Percentiles rank a stretch among this genome's conserved stretches.
These are phyloP conservation scores for Lactifluus piperatus DNA, from an alignment of 768 basidiomycete species.

Conservation along the genomic window DNA sequence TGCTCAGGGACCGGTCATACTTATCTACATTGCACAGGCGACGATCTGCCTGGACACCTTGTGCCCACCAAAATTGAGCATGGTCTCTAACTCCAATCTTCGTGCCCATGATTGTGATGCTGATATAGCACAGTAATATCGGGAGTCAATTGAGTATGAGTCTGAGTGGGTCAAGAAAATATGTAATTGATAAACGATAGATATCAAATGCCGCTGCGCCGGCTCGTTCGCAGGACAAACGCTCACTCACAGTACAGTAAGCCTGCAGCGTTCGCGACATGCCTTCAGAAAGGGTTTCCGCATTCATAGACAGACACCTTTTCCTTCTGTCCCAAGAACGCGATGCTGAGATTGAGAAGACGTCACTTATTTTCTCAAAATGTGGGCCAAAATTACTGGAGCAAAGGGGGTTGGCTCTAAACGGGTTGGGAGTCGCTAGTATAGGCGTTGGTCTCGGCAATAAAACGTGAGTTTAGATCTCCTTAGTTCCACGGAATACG, in stretches of 20 bases:
- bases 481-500: not conserved
- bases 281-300: conserved; percentile 30
- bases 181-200: not conserved
- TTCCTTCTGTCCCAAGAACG: conserved; percentile 63
- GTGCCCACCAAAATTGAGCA: conserved; percentile 16
- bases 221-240: too few species aligned
- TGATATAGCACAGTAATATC: not conserved
- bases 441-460: conserved; percentile 87
- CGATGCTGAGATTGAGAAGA: conserved; percentile 76
- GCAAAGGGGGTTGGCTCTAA: conserved; percentile 74
- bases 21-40: conserved; percentile 12
- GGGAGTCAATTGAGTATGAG: not conserved
- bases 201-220: too few species aligned
- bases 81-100: not conserved
- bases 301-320: conserved; percentile 63
- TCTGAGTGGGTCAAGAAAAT: not conserved
- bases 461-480: conserved; percentile 53
- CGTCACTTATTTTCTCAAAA: conserved; percentile 69
- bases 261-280: not conserved
- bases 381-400: conserved; percentile 82
- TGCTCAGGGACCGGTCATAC: conserved; percentile 4
- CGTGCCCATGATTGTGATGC: not conserved
- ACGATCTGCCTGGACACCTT: not conserved
- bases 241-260: too few species aligned
- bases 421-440: conserved; percentile 58